Evolutionary conservation across 2,329 filamentous ascomycete species (phyloP).

Genomic region (Zymoseptoria ardabiliae): DNA sequence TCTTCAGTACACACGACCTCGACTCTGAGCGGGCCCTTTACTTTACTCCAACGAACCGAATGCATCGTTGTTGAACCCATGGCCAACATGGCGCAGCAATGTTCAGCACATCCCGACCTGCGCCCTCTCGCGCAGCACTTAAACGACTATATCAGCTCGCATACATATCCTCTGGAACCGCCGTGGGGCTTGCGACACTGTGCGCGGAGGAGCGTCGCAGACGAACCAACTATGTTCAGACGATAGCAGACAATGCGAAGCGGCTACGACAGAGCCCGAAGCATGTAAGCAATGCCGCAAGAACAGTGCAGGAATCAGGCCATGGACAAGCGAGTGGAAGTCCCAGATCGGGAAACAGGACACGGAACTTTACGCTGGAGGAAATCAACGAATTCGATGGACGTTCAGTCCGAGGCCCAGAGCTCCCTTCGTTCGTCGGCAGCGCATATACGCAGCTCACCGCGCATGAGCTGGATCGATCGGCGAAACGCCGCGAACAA

Average conservation of each 20-base stretch:
- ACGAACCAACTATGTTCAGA: slow-evolving; percentile 27
- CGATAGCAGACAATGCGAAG: slow-evolving; percentile 31
- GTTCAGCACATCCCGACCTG: slow-evolving; percentile 25
- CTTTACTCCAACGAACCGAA: slow-evolving; percentile 1
- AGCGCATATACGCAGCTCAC: not conserved
- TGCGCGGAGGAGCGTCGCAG: slow-evolving; percentile 32
- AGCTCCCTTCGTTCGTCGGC: not conserved
- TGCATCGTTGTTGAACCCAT: slow-evolving; percentile 12
- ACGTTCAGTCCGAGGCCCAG: not conserved
- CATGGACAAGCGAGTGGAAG: not conserved
- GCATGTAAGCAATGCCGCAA: slow-evolving; percentile 19
- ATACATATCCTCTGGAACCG: slow-evolving; percentile 34
- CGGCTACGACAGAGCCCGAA: slow-evolving; percentile 25
- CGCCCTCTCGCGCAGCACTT: slow-evolving; percentile 31
- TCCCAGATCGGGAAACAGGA: not conserved
- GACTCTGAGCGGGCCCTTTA: not conserved
- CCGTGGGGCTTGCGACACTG: slow-evolving; percentile 28
- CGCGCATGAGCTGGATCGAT: not conserved
- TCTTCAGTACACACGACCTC: not conserved
- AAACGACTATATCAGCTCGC: slow-evolving; percentile 32
- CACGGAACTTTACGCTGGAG: not conserved
- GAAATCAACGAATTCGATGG: not conserved
- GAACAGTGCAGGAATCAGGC: slow-evolving; percentile 2
- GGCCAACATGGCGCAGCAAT: slow-evolving; percentile 25
- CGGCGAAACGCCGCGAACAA: not conserved